phyloP scores from a whole-genome alignment of 2,329 filamentous ascomycete species.

The Ascosphaera aggregata region DNA sequence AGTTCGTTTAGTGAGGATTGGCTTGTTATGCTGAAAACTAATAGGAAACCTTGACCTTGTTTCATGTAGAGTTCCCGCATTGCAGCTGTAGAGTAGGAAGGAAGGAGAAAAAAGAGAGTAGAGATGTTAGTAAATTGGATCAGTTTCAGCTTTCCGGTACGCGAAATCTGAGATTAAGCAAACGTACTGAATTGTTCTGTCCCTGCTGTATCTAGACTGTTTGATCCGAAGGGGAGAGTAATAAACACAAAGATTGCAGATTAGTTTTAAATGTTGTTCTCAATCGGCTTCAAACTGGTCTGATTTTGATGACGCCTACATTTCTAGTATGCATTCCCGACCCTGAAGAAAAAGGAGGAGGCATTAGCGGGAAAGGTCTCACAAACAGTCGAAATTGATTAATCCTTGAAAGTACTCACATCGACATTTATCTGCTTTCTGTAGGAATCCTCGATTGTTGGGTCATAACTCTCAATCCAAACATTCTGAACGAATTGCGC shows the following conservation, averaged over 20 bases:
- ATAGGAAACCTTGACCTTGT: slow-evolving; percentile 70
- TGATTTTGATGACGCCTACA: slow-evolving; percentile 29
- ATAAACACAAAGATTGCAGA: slow-evolving; percentile 1
- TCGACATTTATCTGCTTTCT: slow-evolving; percentile 76
- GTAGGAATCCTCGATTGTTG: slow-evolving; percentile 73
- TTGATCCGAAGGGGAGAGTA: too few relatives aligned
- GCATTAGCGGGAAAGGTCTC: slow-evolving; percentile 1
- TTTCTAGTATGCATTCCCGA: slow-evolving; percentile 72
- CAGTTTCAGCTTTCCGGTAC: too few relatives aligned
- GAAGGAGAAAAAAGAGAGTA: neutral
- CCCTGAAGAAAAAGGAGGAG: slow-evolving; percentile 28
- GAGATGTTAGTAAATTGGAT: slow-evolving; percentile 3
- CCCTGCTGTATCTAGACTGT: slow-evolving; percentile 64
- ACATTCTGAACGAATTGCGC: slow-evolving; percentile 88
- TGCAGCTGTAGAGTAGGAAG: slow-evolving; percentile 4
- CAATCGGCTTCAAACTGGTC: neutral
- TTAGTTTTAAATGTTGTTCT: slow-evolving; percentile 2
- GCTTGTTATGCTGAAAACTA: slow-evolving; percentile 83
- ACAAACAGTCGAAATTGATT: neutral
- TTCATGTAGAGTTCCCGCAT: slow-evolving; percentile 72
- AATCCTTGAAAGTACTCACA: slow-evolving; percentile 31
- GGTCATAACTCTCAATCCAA: slow-evolving; percentile 82
- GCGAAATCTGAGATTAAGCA: slow-evolving; percentile 4
- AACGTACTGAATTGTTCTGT: slow-evolving; percentile 78
- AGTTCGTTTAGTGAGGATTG: slow-evolving; percentile 64